phyloP scores from a whole-genome alignment of 176 grass and related monocot species.

The Oryza glumipatula region DNA sequence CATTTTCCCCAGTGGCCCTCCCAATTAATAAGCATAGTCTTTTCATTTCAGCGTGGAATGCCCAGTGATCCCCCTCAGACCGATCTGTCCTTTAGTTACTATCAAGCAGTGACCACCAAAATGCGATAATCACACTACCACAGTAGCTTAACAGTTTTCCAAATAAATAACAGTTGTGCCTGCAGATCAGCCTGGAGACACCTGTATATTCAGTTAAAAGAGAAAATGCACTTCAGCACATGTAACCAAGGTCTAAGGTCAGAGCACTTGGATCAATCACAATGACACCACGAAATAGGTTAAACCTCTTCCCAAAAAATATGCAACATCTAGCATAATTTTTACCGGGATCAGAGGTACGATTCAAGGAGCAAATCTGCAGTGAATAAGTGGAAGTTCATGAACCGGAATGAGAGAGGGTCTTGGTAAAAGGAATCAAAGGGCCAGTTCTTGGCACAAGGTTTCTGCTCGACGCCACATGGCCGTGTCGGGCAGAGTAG shows the following conservation, averaged over 20 bases:
- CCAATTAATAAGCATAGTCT: slow-evolving; percentile 50
- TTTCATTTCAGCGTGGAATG: slow-evolving; percentile 47
- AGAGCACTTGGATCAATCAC: not conserved
- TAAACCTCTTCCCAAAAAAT: slow-evolving; percentile 8
- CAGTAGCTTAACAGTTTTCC: not conserved
- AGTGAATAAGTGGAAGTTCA: not conserved
- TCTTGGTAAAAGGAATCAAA: slow-evolving; percentile 47
- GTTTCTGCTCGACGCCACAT: slow-evolving; percentile 48
- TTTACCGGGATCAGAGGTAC: slow-evolving; percentile 17
- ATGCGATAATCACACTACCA: slow-evolving; percentile 13
- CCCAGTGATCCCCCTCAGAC: slow-evolving; percentile 39
- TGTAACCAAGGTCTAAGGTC: slow-evolving; percentile 17
- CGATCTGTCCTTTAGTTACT: slow-evolving; percentile 56
- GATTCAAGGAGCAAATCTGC: slow-evolving; percentile 1
- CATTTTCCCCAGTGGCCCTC: slow-evolving; percentile 48
- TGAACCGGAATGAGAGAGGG: slow-evolving; percentile 11
- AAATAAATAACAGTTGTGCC: slow-evolving; percentile 48
- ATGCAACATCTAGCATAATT: not conserved
- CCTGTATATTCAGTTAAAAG: slow-evolving; percentile 32
- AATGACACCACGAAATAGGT: not conserved
- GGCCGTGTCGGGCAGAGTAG: slow-evolving; percentile 48
- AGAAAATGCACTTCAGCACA: not conserved
- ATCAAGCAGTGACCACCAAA: slow-evolving; percentile 33
- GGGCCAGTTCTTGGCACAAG: slow-evolving; percentile 43
- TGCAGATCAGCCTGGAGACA: slow-evolving; percentile 35